Evolutionary conservation across 2,329 filamentous ascomycete genomes (phyloP).

Genomic region (Sporothrix brunneoviolacea): DNA sequence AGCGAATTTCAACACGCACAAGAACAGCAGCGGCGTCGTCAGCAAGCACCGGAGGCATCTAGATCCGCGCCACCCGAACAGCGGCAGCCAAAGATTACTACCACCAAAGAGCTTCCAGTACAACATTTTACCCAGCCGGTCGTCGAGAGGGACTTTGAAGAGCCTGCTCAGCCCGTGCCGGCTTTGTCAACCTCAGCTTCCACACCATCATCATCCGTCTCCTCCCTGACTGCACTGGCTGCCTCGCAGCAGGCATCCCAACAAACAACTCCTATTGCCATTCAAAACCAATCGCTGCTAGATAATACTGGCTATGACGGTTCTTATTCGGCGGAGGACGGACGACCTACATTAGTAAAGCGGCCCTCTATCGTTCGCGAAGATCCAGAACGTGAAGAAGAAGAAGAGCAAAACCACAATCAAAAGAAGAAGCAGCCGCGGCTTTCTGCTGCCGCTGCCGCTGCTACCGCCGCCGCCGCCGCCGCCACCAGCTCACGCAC

Average conservation of each 20-base stretch:
- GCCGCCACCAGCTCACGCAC: conserved; percentile 15
- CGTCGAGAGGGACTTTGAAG: neutral
- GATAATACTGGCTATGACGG: neutral
- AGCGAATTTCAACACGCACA: neutral
- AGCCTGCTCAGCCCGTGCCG: conserved; percentile 2
- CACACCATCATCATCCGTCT: conserved; percentile 11
- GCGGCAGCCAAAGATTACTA: neutral
- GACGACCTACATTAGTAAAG: conserved; percentile 14
- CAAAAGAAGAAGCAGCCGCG: neutral
- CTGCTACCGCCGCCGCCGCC: neutral
- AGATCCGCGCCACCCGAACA: neutral
- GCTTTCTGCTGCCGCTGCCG: neutral
- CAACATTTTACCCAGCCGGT: neutral
- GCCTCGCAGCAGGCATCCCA: neutral
- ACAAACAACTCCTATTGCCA: neutral
- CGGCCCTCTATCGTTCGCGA: conserved; percentile 37
- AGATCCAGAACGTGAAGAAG: conserved; percentile 23
- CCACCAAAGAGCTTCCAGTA: neutral
- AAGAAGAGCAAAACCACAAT: conserved; percentile 17
- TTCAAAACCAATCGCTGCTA: neutral
- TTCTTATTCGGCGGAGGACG: neutral
- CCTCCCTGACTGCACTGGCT: conserved; percentile 9
- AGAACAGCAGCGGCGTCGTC: neutral
- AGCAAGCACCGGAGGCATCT: neutral
- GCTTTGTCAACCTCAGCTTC: conserved; percentile 13